These are phyloP conservation scores for Cyberlindnera xylosilytica DNA, from an alignment of 805 yeast species.

Conservation along the genomic window DNA sequence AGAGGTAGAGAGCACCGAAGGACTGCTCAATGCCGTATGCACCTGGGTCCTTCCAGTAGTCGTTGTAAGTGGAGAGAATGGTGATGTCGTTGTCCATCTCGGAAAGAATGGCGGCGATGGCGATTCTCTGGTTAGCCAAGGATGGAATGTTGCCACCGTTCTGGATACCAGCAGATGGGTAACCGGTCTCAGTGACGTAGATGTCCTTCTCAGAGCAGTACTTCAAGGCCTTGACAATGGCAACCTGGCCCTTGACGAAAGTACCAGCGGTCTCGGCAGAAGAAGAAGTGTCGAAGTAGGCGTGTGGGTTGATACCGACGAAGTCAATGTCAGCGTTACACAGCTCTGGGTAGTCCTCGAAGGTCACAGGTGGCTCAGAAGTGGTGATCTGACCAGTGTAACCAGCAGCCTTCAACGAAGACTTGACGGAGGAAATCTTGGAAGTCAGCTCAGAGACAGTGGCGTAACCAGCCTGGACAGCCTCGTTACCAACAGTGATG, in stretches of 20 bases:
- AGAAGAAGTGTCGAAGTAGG: slow-evolving; percentile 69
- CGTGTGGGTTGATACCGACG: slow-evolving; percentile 83
- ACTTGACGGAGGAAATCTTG: slow-evolving; percentile 65
- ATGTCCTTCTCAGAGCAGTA: slow-evolving; percentile 56
- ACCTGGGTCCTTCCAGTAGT: slow-evolving; percentile 86
- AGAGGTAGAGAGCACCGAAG: slow-evolving; percentile 58
- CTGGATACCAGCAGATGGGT: slow-evolving; percentile 69
- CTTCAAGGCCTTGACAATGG: slow-evolving; percentile 38
- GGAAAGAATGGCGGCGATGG: slow-evolving; percentile 60
- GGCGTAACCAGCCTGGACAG: slow-evolving; percentile 60
- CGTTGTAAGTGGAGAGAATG: slow-evolving; percentile 77
- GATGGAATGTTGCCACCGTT: slow-evolving; percentile 74
- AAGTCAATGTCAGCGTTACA: slow-evolving; percentile 74
- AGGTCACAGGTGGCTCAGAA: slow-evolving; percentile 85
- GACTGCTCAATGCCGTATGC: slow-evolving; percentile 81
- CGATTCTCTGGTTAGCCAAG: slow-evolving; percentile 64
- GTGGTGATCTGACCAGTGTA: slow-evolving; percentile 76
- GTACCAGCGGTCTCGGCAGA: slow-evolving; percentile 68
- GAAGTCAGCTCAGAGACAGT: slow-evolving; percentile 57
- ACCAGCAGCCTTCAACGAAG: slow-evolving; percentile 61
- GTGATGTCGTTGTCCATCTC: slow-evolving; percentile 59
- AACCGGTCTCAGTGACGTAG: slow-evolving; percentile 82
- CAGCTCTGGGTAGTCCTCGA: slow-evolving; percentile 56
- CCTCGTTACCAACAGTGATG: slow-evolving; percentile 88
- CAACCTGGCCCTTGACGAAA: slow-evolving; percentile 63